Evolutionary conservation across 2,329 filamentous ascomycete species (phyloP).

Genomic region (Dothistroma pini): DNA sequence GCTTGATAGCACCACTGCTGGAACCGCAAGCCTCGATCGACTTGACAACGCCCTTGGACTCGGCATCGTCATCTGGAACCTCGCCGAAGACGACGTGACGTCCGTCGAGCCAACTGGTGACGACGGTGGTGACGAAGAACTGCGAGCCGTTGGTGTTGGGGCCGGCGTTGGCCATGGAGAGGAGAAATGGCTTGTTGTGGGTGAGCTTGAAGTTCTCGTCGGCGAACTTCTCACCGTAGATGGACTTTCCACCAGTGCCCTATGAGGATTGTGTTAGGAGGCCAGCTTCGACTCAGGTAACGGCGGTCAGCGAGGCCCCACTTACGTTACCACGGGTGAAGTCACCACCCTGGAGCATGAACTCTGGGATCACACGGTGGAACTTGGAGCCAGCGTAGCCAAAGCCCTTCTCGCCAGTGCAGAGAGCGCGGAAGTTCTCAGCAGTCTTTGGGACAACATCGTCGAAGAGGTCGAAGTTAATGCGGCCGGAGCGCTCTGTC

Average conservation of each 20-base stretch:
- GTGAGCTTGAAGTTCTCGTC: conserved; percentile 94
- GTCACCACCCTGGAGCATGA: conserved; percentile 98
- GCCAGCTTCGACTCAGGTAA: not conserved
- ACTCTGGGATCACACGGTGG: conserved; percentile 96
- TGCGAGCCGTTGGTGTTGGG: conserved; percentile 85
- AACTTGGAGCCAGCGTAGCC: conserved; percentile 82
- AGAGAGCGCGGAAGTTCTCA: conserved; percentile 93
- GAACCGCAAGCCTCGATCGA: conserved; percentile 58
- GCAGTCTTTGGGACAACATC: conserved; percentile 87
- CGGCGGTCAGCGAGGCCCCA: not conserved
- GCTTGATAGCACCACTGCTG: conserved; percentile 51
- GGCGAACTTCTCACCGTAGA: conserved; percentile 95
- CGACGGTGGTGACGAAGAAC: conserved; percentile 69
- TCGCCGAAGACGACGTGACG: conserved; percentile 84
- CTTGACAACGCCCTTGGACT: conserved; percentile 54
- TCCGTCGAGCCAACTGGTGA: conserved; percentile 67
- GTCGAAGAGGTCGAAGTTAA: conserved; percentile 87
- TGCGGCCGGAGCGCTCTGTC: conserved; percentile 68
- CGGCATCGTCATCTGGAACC: conserved; percentile 54
- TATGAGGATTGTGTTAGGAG: conserved; percentile 37
- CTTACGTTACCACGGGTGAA: conserved; percentile 92
- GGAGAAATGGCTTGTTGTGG: conserved; percentile 87
- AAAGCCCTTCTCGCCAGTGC: conserved; percentile 89
- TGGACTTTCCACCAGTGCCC: conserved; percentile 95
- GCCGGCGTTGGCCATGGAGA: conserved; percentile 98